These are phyloP conservation scores for Pelagomonas calceolata DNA, from an alignment of 108 stramenopile genomes.

Conservation along the genomic window DNA sequence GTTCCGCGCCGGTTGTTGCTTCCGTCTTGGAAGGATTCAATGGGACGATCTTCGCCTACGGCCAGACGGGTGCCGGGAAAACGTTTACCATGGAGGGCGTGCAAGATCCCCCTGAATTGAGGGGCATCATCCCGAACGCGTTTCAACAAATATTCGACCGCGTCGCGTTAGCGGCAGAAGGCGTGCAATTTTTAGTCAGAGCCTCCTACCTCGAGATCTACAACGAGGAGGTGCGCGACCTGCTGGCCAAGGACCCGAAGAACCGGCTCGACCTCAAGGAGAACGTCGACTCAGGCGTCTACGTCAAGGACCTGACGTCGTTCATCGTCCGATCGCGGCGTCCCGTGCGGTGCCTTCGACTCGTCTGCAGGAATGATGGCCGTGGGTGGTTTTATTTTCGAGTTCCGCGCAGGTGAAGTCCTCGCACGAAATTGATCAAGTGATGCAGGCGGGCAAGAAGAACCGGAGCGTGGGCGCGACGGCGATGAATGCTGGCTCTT, in stretches of 20 bases:
- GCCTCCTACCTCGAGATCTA: constrained; percentile 95
- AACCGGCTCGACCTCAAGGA: constrained; percentile 60
- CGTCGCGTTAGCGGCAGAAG: constrained; percentile 43
- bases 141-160: constrained; percentile 40
- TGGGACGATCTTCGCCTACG: constrained; percentile 95
- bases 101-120: constrained; percentile 47
- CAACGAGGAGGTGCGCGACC: constrained; percentile 95
- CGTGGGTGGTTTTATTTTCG: no score
- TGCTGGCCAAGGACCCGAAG: constrained; percentile 57
- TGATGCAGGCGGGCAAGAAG: constrained; percentile 72
- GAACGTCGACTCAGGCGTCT: constrained; percentile 66
- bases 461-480: constrained; percentile 75
- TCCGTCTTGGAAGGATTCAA: constrained; percentile 91
- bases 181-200: constrained; percentile 75
- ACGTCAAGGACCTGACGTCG: constrained; percentile 65
- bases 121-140: constrained; percentile 89
- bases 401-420: no score
- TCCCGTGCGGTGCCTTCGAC: no score
- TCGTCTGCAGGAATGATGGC: no score
- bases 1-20: constrained; percentile 77
- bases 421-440: constrained; percentile 58
- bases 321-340: constrained; percentile 2
- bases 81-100: constrained; percentile 90
- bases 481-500: constrained; percentile 75
- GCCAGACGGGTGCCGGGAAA: constrained; percentile 83